Evolutionary conservation across 192 early-diverging fungal species (phyloP).

Genomic region (Spizellomyces punctatus): DNA sequence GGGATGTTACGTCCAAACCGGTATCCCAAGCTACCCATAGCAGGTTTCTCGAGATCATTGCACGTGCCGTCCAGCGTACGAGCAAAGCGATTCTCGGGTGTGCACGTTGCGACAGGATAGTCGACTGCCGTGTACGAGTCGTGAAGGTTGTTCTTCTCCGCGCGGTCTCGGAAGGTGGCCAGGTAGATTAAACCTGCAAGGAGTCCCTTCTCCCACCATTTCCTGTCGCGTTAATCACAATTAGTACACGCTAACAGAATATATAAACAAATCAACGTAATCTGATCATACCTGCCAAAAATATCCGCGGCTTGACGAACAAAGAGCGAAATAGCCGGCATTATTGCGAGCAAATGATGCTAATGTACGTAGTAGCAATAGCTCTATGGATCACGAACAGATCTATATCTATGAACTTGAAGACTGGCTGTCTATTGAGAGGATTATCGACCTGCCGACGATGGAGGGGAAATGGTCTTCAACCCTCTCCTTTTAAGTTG

Average conservation of each 20-base stretch:
- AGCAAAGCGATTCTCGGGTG: constrained; percentile 1
- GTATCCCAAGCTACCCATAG: constrained; percentile 15
- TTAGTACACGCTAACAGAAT: neutral
- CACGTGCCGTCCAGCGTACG: constrained; percentile 28
- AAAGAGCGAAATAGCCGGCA: neutral
- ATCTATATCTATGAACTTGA: no score
- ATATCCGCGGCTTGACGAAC: neutral
- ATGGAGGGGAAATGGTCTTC: no score
- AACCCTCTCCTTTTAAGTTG: no score
- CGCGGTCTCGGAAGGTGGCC: neutral
- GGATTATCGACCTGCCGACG: no score
- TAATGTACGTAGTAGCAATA: no score
- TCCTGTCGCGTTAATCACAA: neutral
- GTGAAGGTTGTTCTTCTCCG: constrained; percentile 13
- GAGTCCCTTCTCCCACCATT: constrained; percentile 16
- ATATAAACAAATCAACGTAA: neutral
- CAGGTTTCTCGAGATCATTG: constrained; percentile 18
- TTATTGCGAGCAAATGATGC: neutral
- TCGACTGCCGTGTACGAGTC: constrained; percentile 12
- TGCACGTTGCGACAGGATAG: constrained; percentile 10
- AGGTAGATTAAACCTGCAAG: constrained; percentile 5
- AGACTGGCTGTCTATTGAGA: no score
- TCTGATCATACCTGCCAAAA: neutral
- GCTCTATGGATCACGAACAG: no score
- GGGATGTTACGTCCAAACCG: constrained; percentile 31